Evolutionary conservation across 768 basidiomycete species (phyloP).

Genomic region (Mycena vulgaris): DNA sequence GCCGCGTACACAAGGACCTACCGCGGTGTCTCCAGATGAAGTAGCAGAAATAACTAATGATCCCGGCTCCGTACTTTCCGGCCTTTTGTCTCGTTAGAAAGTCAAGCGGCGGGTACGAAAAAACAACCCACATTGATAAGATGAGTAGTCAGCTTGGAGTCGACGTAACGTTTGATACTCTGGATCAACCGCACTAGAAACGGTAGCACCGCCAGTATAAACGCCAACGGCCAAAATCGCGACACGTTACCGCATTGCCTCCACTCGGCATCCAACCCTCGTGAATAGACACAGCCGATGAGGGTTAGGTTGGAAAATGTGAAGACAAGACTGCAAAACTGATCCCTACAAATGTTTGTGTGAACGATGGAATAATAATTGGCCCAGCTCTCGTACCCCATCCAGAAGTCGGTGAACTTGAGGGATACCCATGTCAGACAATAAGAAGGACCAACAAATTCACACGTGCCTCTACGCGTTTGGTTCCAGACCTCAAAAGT

Average conservation of each 20-base stretch:
- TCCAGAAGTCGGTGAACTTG: conserved; percentile 91
- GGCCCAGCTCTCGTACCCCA: conserved; percentile 68
- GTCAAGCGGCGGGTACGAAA: neutral
- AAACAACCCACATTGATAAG: conserved; percentile 82
- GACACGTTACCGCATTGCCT: conserved; percentile 62
- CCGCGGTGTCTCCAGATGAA: conserved; percentile 84
- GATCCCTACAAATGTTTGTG: conserved; percentile 66
- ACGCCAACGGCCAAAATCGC: conserved; percentile 75
- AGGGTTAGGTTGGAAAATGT: conserved; percentile 81
- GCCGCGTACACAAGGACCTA: conserved; percentile 35
- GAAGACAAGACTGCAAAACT: conserved; percentile 86
- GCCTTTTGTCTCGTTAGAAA: conserved; percentile 62
- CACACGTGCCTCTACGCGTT: conserved; percentile 78
- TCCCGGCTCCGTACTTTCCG: conserved; percentile 85
- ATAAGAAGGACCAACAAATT: conserved; percentile 13
- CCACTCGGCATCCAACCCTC: conserved; percentile 62
- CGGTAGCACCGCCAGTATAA: conserved; percentile 75
- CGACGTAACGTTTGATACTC: conserved; percentile 88
- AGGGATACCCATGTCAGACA: neutral
- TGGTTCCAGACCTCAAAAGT: conserved; percentile 78
- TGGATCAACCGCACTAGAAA: conserved; percentile 86
- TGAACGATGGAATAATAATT: neutral
- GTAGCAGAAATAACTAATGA: conserved; percentile 78
- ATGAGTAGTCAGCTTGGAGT: conserved; percentile 83
- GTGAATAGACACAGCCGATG: conserved; percentile 80